These are phyloP conservation scores for Metschnikowia drakensbergensis DNA, from an alignment of 805 yeast genomes.

Conservation along the genomic window DNA sequence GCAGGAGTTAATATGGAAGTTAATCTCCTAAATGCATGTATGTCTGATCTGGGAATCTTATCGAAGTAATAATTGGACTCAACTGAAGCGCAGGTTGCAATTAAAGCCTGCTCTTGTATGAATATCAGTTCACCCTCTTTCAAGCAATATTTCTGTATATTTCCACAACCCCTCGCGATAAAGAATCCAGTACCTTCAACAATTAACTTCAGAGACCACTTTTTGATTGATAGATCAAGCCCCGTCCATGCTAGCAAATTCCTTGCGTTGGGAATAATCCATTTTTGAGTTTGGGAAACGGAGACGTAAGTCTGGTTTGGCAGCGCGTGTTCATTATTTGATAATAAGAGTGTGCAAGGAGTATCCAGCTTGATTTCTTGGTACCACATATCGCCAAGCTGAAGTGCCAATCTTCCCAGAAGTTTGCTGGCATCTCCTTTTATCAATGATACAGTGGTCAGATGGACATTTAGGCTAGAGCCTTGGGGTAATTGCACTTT, in stretches of 20 bases:
- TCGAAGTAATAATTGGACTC: not conserved
- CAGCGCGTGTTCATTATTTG: constrained; percentile 5
- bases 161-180: constrained; percentile 8
- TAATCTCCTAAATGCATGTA: not conserved
- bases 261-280: constrained; percentile 6
- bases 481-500: constrained; percentile 11
- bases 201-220: not conserved
- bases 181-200: constrained; percentile 8
- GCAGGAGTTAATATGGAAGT: not conserved
- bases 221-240: constrained; percentile 6
- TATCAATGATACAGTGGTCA: constrained; percentile 6
- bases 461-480: constrained; percentile 7
- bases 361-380: constrained; percentile 10
- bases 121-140: constrained; percentile 2
- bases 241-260: constrained; percentile 15
- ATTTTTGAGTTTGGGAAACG: constrained; percentile 5
- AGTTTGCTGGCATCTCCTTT: constrained; percentile 7
- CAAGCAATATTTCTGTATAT: constrained; percentile 3
- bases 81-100: constrained; percentile 1
- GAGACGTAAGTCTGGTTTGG: constrained; percentile 5
- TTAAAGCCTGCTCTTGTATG: not conserved
- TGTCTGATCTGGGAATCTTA: not conserved
- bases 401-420: constrained; percentile 3
- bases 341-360: constrained; percentile 8
- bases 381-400: constrained; percentile 9